phyloP scores from a whole-genome alignment of 2,329 filamentous ascomycete species.

The Fusarium agapanthi region DNA sequence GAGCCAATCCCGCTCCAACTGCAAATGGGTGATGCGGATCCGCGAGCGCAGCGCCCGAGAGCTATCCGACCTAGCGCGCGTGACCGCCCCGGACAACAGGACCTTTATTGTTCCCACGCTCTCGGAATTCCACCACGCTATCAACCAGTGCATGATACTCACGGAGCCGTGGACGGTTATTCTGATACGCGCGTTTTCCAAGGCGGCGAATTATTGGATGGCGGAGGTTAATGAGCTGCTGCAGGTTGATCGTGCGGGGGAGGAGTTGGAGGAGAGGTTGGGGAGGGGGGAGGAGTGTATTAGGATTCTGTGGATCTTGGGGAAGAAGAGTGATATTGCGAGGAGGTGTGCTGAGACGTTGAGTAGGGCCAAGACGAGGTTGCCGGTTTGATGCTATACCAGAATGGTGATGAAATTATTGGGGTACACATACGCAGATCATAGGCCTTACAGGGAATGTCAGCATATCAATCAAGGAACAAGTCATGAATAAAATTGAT shows the following conservation, averaged over 20 bases:
- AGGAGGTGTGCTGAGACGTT: slow-evolving; percentile 35
- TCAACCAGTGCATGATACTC: slow-evolving; percentile 62
- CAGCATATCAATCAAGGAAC: neutral
- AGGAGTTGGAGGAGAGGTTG: slow-evolving; percentile 43
- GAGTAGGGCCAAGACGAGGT: neutral
- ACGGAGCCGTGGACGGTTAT: slow-evolving; percentile 68
- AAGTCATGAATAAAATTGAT: neutral
- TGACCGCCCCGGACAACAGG: slow-evolving; percentile 48
- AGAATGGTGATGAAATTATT: neutral
- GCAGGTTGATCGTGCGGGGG: slow-evolving; percentile 36
- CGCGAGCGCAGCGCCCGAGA: slow-evolving; percentile 54
- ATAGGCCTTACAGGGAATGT: neutral
- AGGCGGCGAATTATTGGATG: slow-evolving; percentile 51
- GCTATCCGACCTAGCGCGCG: slow-evolving; percentile 58
- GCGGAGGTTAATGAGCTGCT: slow-evolving; percentile 40
- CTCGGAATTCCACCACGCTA: slow-evolving; percentile 59
- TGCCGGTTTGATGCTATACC: neutral
- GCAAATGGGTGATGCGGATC: slow-evolving; percentile 51
- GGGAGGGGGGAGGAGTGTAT: slow-evolving; percentile 57
- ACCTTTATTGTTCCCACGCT: slow-evolving; percentile 19
- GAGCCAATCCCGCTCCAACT: slow-evolving; percentile 36
- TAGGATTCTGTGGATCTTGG: slow-evolving; percentile 61
- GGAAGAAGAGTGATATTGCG: slow-evolving; percentile 61
- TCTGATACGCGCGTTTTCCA: slow-evolving; percentile 60
- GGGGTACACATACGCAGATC: neutral